Evolutionary conservation across 2,329 filamentous ascomycete genomes (phyloP).

Genomic region (Hypomyces perniciosus): DNA sequence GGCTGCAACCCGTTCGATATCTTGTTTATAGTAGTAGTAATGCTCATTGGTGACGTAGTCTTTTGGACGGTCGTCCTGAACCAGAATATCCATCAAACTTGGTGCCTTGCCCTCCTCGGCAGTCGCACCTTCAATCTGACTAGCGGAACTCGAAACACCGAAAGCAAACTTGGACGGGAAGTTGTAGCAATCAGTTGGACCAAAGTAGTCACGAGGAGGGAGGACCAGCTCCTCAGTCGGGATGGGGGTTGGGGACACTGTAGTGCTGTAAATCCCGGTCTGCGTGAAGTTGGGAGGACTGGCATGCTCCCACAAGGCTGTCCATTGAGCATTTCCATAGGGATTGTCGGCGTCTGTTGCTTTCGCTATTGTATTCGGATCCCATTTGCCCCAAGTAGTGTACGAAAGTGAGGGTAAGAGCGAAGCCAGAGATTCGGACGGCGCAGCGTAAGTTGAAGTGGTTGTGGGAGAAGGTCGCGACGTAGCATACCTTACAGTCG

Average conservation of each 20-base stretch:
- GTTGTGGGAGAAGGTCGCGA: constrained; percentile 25
- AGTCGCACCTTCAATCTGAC: constrained; percentile 41
- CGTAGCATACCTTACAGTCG: constrained; percentile 28
- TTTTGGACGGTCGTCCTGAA: constrained; percentile 21
- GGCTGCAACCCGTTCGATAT: constrained; percentile 46
- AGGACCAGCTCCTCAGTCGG: constrained; percentile 49
- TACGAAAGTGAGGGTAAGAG: constrained; percentile 24
- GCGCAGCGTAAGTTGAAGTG: constrained; percentile 25
- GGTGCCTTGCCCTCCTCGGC: constrained; percentile 38
- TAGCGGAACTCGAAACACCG: constrained; percentile 43
- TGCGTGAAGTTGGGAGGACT: constrained; percentile 31
- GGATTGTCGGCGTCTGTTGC: constrained; percentile 24
- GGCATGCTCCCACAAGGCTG: constrained; percentile 27
- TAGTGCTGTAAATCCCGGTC: constrained; percentile 34
- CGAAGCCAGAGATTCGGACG: constrained; percentile 21
- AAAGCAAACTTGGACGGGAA: constrained; percentile 44
- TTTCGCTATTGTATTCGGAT: constrained; percentile 23
- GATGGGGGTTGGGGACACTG: constrained; percentile 48
- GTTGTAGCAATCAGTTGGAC: constrained; percentile 40
- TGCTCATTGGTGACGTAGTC: constrained; percentile 41
- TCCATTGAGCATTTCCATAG: constrained; percentile 28
- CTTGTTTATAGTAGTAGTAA: constrained; percentile 52
- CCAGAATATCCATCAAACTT: constrained; percentile 37
- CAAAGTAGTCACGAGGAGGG: constrained; percentile 47
- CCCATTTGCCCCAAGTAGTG: constrained; percentile 31